Evolutionary conservation across 1,284 basidiomycete species (phyloP), one percentile per base, ranked within the genome.

Genomic region (Leccinum solheimii): DNA sequence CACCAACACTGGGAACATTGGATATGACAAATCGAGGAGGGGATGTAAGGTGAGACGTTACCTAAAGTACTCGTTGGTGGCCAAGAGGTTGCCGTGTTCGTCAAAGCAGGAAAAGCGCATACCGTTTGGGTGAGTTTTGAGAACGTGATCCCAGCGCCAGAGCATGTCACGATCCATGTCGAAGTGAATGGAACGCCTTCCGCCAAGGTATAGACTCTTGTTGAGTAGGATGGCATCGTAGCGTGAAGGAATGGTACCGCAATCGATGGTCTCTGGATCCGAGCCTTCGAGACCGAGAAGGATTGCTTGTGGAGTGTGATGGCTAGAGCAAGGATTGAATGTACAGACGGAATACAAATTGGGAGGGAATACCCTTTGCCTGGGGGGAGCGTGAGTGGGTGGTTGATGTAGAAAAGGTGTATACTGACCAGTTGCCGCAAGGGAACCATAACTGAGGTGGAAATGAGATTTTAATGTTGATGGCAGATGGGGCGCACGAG

Each of bases 51-150:
- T 1, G 7, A 53, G 27, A 27, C 62, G 64, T 53, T 67, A 84
- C 84, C 84, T 87, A 71, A 94, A 98, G 72, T 97, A 98, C 72
- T 96, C 93, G 70, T 98, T 98, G 13, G 93, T 97, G 0, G 96
- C 96, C 58, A 98, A 80, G 66, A 98, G 78, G 67, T 94, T 87
- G 0, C 97, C 96, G 11, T 90, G 80, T 50, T 83, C 80, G 62
- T 85, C 88, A 69, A 95, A 98, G 16, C 88, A 92, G 54, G 90
- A 91, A 75, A 98, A 97, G 4, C 94, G 84, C 85, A 98, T 95
- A 30, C 95, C 95, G 71, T 95, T 95, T 0, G 94, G 91, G 72
- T 92, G 90, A 0, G 88, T 90, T 73, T 87, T 88, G 27, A 92
- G 81, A 21, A 91, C 88, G 59, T 86, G 86, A 67, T 94, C 91